These are phyloP conservation scores for Platanthera guangdongensis DNA, from an alignment of 106 monocot species.

Conservation along the genomic window DNA sequence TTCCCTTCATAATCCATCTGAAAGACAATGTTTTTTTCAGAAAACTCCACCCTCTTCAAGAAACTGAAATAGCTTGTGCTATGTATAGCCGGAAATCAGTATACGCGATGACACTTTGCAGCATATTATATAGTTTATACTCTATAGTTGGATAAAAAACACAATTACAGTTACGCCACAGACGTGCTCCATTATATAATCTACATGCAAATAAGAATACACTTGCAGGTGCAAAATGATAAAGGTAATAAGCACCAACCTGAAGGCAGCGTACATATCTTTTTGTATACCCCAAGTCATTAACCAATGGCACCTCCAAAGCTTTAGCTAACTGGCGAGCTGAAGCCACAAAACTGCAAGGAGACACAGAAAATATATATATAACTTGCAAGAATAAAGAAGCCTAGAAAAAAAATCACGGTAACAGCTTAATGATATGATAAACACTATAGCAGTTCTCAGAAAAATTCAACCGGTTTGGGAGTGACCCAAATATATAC, in stretches of 20 bases:
- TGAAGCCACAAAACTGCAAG: constrained; percentile 48
- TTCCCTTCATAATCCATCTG: not conserved
- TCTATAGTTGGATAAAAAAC: not conserved
- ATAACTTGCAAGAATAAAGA: not conserved
- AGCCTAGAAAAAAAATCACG: not conserved
- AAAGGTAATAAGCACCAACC: constrained; percentile 18
- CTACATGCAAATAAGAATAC: not conserved
- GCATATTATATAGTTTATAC: not conserved
- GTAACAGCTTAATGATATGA: not conserved
- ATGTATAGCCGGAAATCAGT: not conserved
- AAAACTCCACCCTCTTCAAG: not conserved
- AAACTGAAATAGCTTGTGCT: not conserved
- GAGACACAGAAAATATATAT: not conserved
- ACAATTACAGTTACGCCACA: not conserved
- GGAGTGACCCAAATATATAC: not conserved
- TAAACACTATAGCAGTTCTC: not conserved
- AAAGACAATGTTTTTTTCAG: not conserved
- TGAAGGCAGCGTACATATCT: constrained; percentile 77
- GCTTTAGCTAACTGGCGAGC: constrained; percentile 67
- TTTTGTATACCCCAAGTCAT: constrained; percentile 76
- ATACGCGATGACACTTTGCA: not conserved
- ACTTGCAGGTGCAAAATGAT: not conserved
- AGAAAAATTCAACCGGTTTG: not conserved
- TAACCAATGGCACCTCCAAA: constrained; percentile 64
- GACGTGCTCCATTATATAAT: not conserved